Evolutionary conservation across 345 rosid species (phyloP).

Genomic region (Boechera stricta): DNA sequence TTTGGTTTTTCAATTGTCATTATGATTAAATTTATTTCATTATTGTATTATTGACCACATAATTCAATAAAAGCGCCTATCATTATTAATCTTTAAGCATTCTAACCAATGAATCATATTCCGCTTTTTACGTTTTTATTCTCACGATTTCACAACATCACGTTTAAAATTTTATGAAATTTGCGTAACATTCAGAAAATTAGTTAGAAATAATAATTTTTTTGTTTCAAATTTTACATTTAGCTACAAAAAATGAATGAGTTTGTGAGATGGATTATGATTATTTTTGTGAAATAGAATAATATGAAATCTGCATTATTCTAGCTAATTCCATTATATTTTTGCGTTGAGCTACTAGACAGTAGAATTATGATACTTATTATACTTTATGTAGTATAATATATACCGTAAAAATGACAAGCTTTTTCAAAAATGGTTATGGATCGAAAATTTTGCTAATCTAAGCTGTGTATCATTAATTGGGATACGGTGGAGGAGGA

Average conservation of each 20-base stretch:
- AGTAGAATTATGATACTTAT: too few relatives aligned
- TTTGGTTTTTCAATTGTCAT: slow-evolving; percentile 5
- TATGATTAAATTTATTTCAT: not conserved
- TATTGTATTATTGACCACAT: slow-evolving; percentile 13
- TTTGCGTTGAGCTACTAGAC: too few relatives aligned
- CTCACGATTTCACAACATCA: not conserved
- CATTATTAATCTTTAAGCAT: slow-evolving; percentile 7
- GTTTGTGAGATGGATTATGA: too few relatives aligned
- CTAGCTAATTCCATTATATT: too few relatives aligned
- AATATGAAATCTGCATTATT: too few relatives aligned
- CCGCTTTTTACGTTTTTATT: slow-evolving; percentile 21
- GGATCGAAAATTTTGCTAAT: too few relatives aligned
- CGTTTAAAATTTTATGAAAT: not conserved
- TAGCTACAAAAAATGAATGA: not conserved
- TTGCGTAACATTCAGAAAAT: not conserved
- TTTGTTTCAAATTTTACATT: not conserved
- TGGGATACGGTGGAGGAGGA: not conserved
- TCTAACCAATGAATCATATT: slow-evolving; percentile 29
- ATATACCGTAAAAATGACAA: too few relatives aligned
- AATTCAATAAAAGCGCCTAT: slow-evolving; percentile 19
- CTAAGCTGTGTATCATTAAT: too few relatives aligned
- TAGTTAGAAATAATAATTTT: too few relatives aligned
- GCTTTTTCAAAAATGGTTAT: too few relatives aligned
- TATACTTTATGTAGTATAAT: too few relatives aligned
- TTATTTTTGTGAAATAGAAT: too few relatives aligned